These are phyloP conservation scores for Skeletonema marinoi DNA, from an alignment of 108 stramenopile genomes.

Conservation along the genomic window DNA sequence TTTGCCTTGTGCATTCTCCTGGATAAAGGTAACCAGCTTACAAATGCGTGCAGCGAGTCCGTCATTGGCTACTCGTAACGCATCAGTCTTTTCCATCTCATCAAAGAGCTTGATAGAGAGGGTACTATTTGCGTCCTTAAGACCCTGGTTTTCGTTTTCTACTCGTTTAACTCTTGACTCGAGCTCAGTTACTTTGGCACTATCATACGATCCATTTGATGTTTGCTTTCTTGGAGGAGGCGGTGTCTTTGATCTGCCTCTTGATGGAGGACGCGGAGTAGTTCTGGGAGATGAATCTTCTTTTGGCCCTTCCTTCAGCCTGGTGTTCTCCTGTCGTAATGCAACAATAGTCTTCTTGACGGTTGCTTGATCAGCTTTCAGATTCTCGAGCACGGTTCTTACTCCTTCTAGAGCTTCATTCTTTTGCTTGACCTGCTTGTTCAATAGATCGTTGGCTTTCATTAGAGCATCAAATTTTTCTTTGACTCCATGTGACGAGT, in stretches of 20 bases:
- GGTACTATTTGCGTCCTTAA: slow-evolving; percentile 26
- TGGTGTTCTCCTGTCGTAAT: slow-evolving; percentile 30
- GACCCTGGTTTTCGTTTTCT: slow-evolving; percentile 35
- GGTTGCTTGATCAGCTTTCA: slow-evolving; percentile 25
- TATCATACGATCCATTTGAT: not conserved
- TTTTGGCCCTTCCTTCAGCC: slow-evolving; percentile 15
- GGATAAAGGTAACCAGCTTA: slow-evolving; percentile 40
- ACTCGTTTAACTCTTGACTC: slow-evolving; percentile 26
- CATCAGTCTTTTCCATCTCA: slow-evolving; percentile 45
- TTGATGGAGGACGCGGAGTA: not conserved
- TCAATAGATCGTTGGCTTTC: slow-evolving; percentile 10
- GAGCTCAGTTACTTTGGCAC: slow-evolving; percentile 6
- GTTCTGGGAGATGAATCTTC: not conserved
- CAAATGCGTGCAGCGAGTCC: slow-evolving; percentile 40
- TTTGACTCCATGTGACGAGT: not conserved
- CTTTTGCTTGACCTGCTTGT: slow-evolving; percentile 18
- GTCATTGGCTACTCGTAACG: slow-evolving; percentile 34
- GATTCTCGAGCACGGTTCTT: slow-evolving; percentile 12
- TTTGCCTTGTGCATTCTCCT: slow-evolving; percentile 18
- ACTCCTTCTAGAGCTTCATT: slow-evolving; percentile 22
- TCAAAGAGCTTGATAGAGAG: slow-evolving; percentile 37
- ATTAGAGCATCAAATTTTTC: slow-evolving; percentile 15
- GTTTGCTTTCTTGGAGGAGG: slow-evolving; percentile 7
- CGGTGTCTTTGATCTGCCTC: not conserved
- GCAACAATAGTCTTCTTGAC: slow-evolving; percentile 30